A percentile compares a stretch with the other conserved stretches of the same genome.
Conservation (phyloP, 1,284 basidiomycete species). For the Exsudoporus floridanus region DNA sequence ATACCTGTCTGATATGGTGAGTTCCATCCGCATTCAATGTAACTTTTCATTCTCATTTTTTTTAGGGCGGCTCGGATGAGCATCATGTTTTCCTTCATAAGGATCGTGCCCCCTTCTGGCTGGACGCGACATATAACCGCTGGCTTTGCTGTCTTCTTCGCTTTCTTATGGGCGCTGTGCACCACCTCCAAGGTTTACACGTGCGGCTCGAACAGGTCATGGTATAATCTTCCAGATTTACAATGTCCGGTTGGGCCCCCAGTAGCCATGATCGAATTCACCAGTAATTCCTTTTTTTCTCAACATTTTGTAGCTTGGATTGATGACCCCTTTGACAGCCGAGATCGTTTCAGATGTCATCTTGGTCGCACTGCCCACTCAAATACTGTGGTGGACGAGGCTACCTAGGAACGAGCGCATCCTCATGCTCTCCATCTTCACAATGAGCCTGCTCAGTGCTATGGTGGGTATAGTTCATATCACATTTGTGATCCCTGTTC, state of each 20-base stretch:
- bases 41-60: background rate
- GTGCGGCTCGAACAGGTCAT: conserved; percentile 12
- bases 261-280: conserved; percentile 11
- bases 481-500: conserved; percentile 10
- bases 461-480: conserved; percentile 13
- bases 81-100: conserved; percentile 17
- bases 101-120: background rate
- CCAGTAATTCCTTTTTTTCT: conserved; percentile 4
- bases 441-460: conserved; percentile 10
- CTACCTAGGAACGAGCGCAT: conserved; percentile 13
- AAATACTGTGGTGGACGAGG: conserved; percentile 11
- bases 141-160: conserved; percentile 5
- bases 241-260: conserved; percentile 12
- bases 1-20: conserved; percentile 15
- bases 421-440: conserved; percentile 11
- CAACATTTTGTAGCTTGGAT: background rate
- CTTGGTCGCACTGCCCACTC: conserved; percentile 17
- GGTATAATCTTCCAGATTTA: conserved; percentile 4
- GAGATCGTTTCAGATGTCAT: conserved; percentile 14
- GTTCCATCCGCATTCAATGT: background rate
- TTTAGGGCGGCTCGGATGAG: conserved; percentile 20
- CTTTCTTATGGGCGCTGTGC: conserved; percentile 9
- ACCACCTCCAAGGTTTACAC: conserved; percentile 9
- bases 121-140: conserved; percentile 2
- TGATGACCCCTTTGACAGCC: conserved; percentile 12